Base-by-base conservation (phyloP, 257 asterid species). In the Plantago ovata region DNA sequence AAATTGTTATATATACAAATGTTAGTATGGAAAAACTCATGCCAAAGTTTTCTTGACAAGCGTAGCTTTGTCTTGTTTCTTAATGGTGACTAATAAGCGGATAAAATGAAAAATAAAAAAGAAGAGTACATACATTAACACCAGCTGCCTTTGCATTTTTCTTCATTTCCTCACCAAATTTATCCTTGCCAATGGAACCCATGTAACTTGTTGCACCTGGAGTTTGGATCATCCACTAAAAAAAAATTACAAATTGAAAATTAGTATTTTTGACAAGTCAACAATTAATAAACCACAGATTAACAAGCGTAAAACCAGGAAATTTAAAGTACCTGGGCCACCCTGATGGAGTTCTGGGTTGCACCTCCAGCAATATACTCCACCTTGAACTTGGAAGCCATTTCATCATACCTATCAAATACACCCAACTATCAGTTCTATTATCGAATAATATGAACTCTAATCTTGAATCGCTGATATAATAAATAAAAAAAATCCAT, bases 361-460 rank as follows among this genome's bases (percentile, higher is more conserved):
- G 96, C 85, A 64, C 96, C 96, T 82, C 96, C 92, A 62, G 96
- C 94, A 70, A 82, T 84, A 78, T 80, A 87, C 65, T 84, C 96
- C 69, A 87, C 94, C n/a, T 39, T 75, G 69, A 57, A 65, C 65
- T 82, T 87, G 13, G 89, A 69, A 51, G 88, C 41, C 85, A 87
- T 58, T 66, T 87, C 96, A 23, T 84, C 84, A 57, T 87, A 87
- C 92, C 96, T 87, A 69, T 57, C 42, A 61, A 28, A 60, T 39
- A 52, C 64, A 77, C 56, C 56, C 58, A 67, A 65, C 10, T 48
- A 46, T 13, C 14, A 57, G 8, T 38, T 13, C 52, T 28, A 21
- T 1, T 56, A 13, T 23, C 11, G 38, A 48, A 28, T 28, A 28
- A 28, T 28, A 4, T 28, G 36, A 28, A 3, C 36, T 8, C 7